Conservation (phyloP, 2,329 filamentous ascomycete genomes). For the Ophiostoma himal-ulmi region DNA sequence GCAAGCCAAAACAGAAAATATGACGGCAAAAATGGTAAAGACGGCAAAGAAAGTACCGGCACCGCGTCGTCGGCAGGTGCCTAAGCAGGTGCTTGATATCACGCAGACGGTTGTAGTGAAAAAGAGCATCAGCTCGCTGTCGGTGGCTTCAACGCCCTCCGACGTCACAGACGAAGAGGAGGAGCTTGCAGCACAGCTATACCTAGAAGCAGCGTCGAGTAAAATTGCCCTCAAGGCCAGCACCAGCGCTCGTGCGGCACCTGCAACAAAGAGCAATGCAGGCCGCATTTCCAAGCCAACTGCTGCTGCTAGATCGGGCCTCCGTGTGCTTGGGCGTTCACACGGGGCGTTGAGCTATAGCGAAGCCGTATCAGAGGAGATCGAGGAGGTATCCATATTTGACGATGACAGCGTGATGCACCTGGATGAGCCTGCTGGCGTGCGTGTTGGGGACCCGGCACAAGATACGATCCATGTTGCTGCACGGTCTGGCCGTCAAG, state of each 20-base stretch:
- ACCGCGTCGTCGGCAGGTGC: neutral
- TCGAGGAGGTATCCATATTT: constrained; percentile 10
- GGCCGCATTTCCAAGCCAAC: neutral
- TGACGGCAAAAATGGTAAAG: neutral
- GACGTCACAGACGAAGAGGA: constrained; percentile 13
- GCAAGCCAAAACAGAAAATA: neutral
- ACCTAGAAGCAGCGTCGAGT: neutral
- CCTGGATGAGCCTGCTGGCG: neutral
- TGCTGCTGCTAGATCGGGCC: neutral
- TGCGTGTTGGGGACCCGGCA: neutral
- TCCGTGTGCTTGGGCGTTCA: neutral
- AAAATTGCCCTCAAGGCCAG: neutral
- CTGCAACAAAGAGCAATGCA: neutral
- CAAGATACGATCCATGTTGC: constrained; percentile 10
- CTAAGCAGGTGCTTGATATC: neutral
- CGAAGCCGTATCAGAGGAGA: neutral
- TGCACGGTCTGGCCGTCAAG: neutral
- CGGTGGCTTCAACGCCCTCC: neutral
- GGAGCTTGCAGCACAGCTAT: constrained; percentile 19
- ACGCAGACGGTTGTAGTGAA: neutral
- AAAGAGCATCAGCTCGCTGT: neutral
- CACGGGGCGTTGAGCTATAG: neutral
- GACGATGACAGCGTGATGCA: constrained; percentile 5
- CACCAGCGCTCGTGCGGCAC: neutral
- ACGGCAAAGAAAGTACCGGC: neutral